phyloP scores from a whole-genome alignment of 1,139 yeast species.

The Pichia terricola region DNA sequence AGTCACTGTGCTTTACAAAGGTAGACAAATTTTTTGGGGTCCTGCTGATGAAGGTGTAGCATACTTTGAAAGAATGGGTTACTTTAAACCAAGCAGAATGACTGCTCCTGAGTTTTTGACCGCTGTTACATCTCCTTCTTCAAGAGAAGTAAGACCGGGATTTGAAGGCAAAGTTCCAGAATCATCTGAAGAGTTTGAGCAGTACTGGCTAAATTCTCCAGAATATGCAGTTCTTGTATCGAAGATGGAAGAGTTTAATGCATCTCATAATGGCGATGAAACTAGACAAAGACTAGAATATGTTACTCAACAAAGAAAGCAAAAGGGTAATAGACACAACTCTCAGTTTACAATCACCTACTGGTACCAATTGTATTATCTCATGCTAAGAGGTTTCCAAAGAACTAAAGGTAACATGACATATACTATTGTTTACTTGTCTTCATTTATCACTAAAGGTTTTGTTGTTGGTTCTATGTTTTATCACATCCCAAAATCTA shows the following conservation, averaged over 20 bases:
- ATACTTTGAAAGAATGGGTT: constrained; percentile 59
- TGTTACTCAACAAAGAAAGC: constrained; percentile 28
- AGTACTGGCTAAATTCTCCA: constrained; percentile 36
- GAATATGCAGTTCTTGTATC: constrained; percentile 24
- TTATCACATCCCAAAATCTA: constrained; percentile 26
- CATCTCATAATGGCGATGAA: constrained; percentile 18
- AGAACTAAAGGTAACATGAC: constrained; percentile 26
- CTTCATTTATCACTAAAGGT: constrained; percentile 38
- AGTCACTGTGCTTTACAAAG: constrained; percentile 63
- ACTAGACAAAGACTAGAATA: constrained; percentile 27
- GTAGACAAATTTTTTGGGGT: constrained; percentile 71
- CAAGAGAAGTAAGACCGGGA: constrained; percentile 35
- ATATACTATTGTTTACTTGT: constrained; percentile 34
- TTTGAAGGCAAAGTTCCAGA: constrained; percentile 28
- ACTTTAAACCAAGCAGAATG: constrained; percentile 63
- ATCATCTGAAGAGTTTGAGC: constrained; percentile 37
- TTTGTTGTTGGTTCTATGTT: constrained; percentile 32
- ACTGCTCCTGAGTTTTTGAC: constrained; percentile 46
- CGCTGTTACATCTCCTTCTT: constrained; percentile 52
- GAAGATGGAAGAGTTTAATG: constrained; percentile 25
- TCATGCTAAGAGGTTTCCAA: constrained; percentile 38
- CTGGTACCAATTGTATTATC: constrained; percentile 34
- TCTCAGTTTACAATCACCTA: constrained; percentile 38
- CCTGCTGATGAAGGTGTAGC: constrained; percentile 46
- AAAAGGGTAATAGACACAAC: constrained; percentile 23